Evolutionary conservation across 192 early-diverging fungal species (phyloP), one percentile per base, ranked within the genome.

Genomic region (Umbelopsis sp.): DNA sequence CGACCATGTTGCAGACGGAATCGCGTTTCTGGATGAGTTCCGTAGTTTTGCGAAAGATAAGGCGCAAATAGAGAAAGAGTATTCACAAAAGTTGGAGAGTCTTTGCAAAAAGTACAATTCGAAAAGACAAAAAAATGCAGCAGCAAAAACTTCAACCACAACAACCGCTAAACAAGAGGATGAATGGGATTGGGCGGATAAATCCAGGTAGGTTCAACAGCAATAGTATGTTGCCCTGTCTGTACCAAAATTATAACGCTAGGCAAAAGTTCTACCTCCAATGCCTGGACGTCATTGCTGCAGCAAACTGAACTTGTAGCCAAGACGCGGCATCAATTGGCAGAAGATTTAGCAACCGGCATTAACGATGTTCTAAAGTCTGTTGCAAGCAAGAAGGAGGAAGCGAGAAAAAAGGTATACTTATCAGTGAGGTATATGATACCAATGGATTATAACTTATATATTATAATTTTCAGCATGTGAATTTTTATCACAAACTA

Each of bases 11-110:
- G 74, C 77, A 22, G 81, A 86, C 23, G 81, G 84, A 8, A 84
- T 93, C 46, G 77, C 82, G 9, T 91, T 91, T 51, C 55, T 91
- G 23, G 64, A 72, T 49, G 90, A 93, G 47, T 87, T 93, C 52
- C 82, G 88, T 21, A 89, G 88, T 50, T 92, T 91, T 76, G 72
- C 89, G 33, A 86, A 84, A 61, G 92, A 94, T 21, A 81, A 86
- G 11, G 84, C 87, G 22, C 86, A 86, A 22, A 79, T 92, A 23
- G 91, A 94, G 65, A 80, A 82, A 30, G 92, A 94, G 41, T 92
- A 86, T 73, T 84, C 88, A 8, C 80, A 84, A 65, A 85, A 87
- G 71, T 80, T 92, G 30, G 92, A 92, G 46, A 64, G 72, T 0
- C 71, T 94, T 11, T 81, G 84, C 0, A 81, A 83, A 58, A 91